phyloP scores from a whole-genome alignment of 2,329 filamentous ascomycete genomes.

The Curvularia sp. region DNA sequence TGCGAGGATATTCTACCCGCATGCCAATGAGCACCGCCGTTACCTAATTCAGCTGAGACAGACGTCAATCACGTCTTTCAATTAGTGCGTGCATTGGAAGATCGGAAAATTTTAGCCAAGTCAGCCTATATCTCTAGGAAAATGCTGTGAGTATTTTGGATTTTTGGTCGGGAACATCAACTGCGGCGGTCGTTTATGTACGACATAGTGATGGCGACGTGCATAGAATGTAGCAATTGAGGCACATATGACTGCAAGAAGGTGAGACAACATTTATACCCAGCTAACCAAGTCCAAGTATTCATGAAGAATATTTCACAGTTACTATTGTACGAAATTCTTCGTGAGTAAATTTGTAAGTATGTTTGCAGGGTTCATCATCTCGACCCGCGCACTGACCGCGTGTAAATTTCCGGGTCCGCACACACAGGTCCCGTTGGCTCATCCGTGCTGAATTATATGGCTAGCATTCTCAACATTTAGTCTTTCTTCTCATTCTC shows the following conservation, averaged over 20 bases:
- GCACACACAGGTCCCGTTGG: not conserved
- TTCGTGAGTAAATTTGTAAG: not conserved
- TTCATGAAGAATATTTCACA: too few relatives aligned
- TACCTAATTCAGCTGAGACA: conserved; percentile 15
- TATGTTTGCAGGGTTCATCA: not conserved
- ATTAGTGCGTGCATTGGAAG: conserved; percentile 18
- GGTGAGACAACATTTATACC: too few relatives aligned
- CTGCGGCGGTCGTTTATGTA: not conserved
- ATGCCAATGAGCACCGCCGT: conserved; percentile 6
- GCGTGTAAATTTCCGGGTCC: not conserved
- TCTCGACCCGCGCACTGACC: not conserved
- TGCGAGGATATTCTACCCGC: conserved; percentile 3
- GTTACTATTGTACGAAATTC: not conserved
- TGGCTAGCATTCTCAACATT: not conserved
- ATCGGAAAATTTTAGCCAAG: conserved; percentile 36
- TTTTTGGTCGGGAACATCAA: not conserved
- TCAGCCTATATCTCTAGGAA: not conserved
- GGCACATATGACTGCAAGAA: not conserved
- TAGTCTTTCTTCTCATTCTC: conserved; percentile 41
- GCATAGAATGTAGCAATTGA: not conserved
- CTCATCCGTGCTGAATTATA: not conserved
- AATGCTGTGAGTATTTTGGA: conserved; percentile 14
- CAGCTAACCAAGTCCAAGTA: not conserved
- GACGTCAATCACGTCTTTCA: conserved; percentile 7
- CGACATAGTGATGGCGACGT: not conserved